phyloP scores from a whole-genome alignment of 192 early-diverging fungal species.

The Umbelopsis sp. region DNA sequence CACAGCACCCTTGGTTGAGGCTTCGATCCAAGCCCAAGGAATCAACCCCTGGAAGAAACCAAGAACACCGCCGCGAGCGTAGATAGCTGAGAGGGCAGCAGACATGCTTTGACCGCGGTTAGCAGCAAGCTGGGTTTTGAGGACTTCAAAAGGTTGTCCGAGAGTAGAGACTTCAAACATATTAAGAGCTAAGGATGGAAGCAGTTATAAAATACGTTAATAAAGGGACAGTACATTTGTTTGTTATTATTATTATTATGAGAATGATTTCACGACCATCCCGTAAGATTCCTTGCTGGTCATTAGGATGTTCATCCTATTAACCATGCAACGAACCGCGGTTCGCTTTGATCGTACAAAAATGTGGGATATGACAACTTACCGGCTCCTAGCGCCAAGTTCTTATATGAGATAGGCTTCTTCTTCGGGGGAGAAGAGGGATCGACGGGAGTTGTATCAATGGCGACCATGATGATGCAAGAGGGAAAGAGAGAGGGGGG shows the following conservation, averaged over 20 bases:
- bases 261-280: too few species aligned
- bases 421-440: slow-evolving; percentile 55
- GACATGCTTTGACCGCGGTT: slow-evolving; percentile 84
- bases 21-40: slow-evolving; percentile 69
- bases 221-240: too few species aligned
- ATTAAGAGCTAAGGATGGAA: slow-evolving; percentile 50
- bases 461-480: slow-evolving; percentile 16
- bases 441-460: slow-evolving; percentile 25
- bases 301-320: too few species aligned
- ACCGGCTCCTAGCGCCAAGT: slow-evolving; percentile 87
- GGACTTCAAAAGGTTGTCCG: slow-evolving; percentile 95
- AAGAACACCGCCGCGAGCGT: slow-evolving; percentile 80
- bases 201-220: too few species aligned
- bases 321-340: neutral
- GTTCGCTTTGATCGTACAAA: neutral
- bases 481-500: neutral
- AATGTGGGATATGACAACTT: slow-evolving; percentile 25
- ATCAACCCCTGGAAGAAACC: slow-evolving; percentile 95
- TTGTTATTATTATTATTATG: too few species aligned
- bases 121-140: slow-evolving; percentile 94
- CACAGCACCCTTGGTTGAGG: slow-evolving; percentile 61
- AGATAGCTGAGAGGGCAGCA: slow-evolving; percentile 74
- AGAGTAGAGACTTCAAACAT: slow-evolving; percentile 91
- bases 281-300: neutral
- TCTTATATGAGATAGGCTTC: slow-evolving; percentile 84